Evolutionary conservation across 1,284 basidiomycete species (phyloP), one percentile per base, ranked within the genome.

Genomic region (Melanopsichium pennsylvanicum): DNA sequence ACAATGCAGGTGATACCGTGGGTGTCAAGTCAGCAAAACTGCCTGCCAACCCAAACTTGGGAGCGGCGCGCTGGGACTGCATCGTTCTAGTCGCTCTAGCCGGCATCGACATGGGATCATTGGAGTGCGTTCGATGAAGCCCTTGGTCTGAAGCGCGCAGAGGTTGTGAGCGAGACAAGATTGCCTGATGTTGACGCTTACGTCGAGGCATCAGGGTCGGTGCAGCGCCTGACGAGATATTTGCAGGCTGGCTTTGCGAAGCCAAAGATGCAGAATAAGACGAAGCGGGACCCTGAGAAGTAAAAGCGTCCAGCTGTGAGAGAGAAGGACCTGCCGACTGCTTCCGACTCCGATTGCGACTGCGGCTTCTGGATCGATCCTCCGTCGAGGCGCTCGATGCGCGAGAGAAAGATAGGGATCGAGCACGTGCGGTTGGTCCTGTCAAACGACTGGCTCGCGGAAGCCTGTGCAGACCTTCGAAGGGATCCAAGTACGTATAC

Each of bases 381-480:
- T 59, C 50, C 4, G 49, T 57, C 0, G 59, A 62, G 2, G 36
- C 59, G 25, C 59, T 62, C 6, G 64, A 63, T 11, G 59, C 59
- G 8, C 54, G 58, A 9, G 66, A 63, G 36, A 63, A 63, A n/a
- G 66, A 69, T 9, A 59, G 55, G 10, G 59, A 63, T 16, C 59
- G 59, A 18, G 55, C 59, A 12, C 66, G 55, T 10, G 55, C 59
- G 3, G 59, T 59, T 0, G 66, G 46, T 12, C 59, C 59, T 9
- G 37, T 3, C 37, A 59, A 11, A 12, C 66, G 55, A 45, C 66
- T 69, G 8, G 50, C 66, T n/a, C 50, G 45, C 15, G 66, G 66
- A 31, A 69, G 47, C 39, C 59, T 38, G 33, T 68, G 54, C 37
- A 69, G 27, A 13, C 59, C 59, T 25, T 69, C 55, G 56, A 63